Conservation (phyloP, 108 stramenopile species). For the Mayamaea pseudoterrestris region DNA sequence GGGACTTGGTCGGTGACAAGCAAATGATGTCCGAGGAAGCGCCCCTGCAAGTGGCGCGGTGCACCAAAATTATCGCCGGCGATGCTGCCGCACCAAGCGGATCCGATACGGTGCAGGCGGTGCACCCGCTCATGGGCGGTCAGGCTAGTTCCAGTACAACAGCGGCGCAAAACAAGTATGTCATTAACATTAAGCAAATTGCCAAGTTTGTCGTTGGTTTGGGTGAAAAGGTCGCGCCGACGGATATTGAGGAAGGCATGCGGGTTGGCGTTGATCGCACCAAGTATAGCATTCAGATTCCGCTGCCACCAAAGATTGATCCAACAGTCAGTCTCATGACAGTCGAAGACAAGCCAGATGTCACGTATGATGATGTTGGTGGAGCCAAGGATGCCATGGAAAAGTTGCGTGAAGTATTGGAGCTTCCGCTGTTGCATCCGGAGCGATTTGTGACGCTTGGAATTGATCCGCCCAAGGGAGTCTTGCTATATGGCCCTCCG, state of each 20-base stretch:
- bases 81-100: constrained; percentile 4
- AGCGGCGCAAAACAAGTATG: constrained; percentile 80
- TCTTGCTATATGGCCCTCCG: constrained; percentile 90
- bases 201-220: constrained; percentile 98
- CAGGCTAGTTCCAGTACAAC: constrained; percentile 2
- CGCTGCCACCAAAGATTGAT: constrained; percentile 98
- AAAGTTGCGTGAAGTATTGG: constrained; percentile 93
- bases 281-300: constrained; percentile 98
- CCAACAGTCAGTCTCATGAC: constrained; percentile 98
- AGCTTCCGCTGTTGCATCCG: constrained; percentile 89
- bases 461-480: constrained; percentile 97
- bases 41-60: constrained; percentile 94
- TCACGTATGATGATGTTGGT: constrained; percentile 99
- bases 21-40: constrained; percentile 99
- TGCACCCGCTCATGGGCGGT: too few relatives aligned
- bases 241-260: constrained; percentile 99
- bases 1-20: constrained; percentile 99
- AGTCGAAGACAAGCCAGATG: constrained; percentile 99
- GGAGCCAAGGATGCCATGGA: constrained; percentile 97
- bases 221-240: constrained; percentile 96
- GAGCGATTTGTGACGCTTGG: constrained; percentile 94
- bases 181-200: constrained; percentile 99
- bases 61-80: constrained; percentile 93
- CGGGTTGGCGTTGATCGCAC: constrained; percentile 95
- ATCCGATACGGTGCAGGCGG: not conserved